Percentiles rank a stretch among this genome's conserved stretches.
These are phyloP conservation scores for Tetratostichococcus sp. DNA, from an alignment of 139 green algal species.

Conservation along the genomic window DNA sequence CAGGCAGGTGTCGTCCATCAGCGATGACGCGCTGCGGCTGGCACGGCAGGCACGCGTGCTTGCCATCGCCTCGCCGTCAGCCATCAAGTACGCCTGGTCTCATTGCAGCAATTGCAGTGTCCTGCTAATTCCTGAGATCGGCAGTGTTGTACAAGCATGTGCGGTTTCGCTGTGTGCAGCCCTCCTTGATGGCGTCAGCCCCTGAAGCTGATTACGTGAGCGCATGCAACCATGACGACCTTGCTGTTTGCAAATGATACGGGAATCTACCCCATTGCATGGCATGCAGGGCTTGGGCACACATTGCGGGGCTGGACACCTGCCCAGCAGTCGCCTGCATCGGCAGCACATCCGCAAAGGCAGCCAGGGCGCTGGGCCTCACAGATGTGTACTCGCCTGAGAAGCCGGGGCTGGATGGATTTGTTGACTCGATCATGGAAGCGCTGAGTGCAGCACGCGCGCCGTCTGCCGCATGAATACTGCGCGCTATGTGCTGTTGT, in stretches of 20 bases:
- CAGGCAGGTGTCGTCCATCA: constrained; percentile 41
- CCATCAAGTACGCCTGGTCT: constrained; percentile 53
- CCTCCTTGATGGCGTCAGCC: no score
- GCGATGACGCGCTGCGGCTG: constrained; percentile 24
- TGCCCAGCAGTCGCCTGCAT: constrained; percentile 61
- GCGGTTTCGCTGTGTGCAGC: no score
- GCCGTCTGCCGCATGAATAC: neutral
- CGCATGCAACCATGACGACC: no score
- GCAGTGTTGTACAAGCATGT: no score
- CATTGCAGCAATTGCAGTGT: no score
- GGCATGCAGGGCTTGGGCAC: constrained; percentile 64
- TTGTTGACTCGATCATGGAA: constrained; percentile 50
- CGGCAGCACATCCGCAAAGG: constrained; percentile 66
- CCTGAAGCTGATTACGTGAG: no score
- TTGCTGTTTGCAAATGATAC: no score
- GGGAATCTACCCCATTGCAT: no score
- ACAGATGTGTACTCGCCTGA: constrained; percentile 53
- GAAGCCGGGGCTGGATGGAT: constrained; percentile 59
- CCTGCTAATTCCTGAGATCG: no score
- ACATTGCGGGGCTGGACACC: constrained; percentile 40
- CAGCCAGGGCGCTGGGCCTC: constrained; percentile 49
- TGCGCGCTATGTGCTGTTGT: no score
- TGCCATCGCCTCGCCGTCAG: constrained; percentile 79
- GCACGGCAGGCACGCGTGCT: constrained; percentile 60
- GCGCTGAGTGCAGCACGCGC: constrained; percentile 11